A percentile compares a stretch with the other conserved stretches of the same genome.
phyloP scores from a whole-genome alignment of 352 stramenopile species.

The Pythium myriotylum region DNA sequence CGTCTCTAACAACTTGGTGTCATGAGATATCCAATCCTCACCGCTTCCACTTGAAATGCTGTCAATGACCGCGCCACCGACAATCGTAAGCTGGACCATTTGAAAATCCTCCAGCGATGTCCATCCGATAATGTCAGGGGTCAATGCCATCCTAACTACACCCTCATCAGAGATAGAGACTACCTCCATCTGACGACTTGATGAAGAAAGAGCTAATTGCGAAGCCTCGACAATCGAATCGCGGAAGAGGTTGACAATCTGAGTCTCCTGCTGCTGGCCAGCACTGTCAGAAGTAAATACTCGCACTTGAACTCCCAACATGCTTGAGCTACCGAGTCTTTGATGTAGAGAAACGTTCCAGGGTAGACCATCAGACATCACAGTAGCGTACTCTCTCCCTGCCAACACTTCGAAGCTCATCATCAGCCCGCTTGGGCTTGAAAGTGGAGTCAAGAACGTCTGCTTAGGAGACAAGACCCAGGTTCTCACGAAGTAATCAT shows the following conservation, averaged over 20 bases:
- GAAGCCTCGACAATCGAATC: conserved; percentile 5
- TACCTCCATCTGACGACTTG: background rate
- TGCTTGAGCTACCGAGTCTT: background rate
- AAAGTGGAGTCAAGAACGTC: background rate
- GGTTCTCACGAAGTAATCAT: background rate
- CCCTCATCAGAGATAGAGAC: conserved; percentile 8
- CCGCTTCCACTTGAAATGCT: background rate
- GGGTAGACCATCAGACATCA: too few relatives aligned
- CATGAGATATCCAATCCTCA: background rate
- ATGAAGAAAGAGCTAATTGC: background rate
- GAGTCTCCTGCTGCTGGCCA: conserved; percentile 2
- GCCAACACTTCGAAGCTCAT: background rate
- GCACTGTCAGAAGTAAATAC: conserved; percentile 4
- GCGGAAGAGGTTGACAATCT: background rate
- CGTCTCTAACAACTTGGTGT: background rate
- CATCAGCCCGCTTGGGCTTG: background rate
- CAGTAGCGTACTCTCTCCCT: too few relatives aligned
- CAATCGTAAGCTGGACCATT: conserved; percentile 3
- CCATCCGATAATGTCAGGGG: conserved; percentile 8
- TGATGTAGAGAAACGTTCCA: background rate
- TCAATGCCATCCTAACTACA: conserved; percentile 2
- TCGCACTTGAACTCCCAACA: background rate
- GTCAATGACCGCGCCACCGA: background rate
- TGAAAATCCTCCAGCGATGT: conserved; percentile 6
- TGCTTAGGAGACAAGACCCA: background rate